phyloP scores from a whole-genome alignment of 345 rosid species.

The Eucalyptus dawsonii region DNA sequence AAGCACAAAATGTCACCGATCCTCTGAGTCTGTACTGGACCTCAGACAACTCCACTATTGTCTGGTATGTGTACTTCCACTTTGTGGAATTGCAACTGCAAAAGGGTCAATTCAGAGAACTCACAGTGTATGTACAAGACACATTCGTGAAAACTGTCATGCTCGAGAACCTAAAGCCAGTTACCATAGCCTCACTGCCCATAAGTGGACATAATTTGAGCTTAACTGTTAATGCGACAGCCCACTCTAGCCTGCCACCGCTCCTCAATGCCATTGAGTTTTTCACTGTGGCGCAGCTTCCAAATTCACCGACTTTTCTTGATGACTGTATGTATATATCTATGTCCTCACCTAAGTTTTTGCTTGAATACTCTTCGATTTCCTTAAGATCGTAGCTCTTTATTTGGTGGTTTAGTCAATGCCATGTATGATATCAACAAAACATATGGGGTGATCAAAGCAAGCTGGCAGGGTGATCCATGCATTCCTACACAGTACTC shows the following conservation, averaged over 20 bases:
- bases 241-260: constrained; percentile 4
- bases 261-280: constrained; percentile 30
- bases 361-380: not conserved
- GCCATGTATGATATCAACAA: not conserved
- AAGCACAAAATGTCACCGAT: too few relatives aligned
- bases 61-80: not conserved
- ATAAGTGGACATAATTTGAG: not conserved
- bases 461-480: constrained; percentile 20
- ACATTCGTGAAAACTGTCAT: not conserved
- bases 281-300: not conserved
- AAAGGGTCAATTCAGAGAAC: not conserved
- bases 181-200: not conserved
- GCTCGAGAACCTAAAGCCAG: not conserved
- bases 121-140: not conserved
- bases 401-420: not conserved
- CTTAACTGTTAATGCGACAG: not conserved
- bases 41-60: not conserved
- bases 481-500: not conserved
- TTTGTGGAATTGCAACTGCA: constrained; percentile 8
- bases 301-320: not conserved
- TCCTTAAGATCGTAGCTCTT: too few relatives aligned
- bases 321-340: not conserved
- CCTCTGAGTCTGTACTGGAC: accelerated
- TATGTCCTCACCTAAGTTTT: not conserved
- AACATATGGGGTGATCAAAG: not conserved